phyloP scores from a whole-genome alignment of 1,284 basidiomycete genomes.

The Taiwanofungus camphoratus region DNA sequence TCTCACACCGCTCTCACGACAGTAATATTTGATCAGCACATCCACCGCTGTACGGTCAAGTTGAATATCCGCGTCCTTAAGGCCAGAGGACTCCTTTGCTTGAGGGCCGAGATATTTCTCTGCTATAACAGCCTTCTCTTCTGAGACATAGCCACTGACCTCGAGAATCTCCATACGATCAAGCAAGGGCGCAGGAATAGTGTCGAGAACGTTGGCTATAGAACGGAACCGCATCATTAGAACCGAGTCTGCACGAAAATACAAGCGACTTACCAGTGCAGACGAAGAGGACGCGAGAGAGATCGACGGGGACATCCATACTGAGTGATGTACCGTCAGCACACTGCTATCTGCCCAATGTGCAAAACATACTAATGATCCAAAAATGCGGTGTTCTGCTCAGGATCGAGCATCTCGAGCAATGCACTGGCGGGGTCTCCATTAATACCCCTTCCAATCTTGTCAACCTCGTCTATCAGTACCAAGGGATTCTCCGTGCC shows the following conservation, averaged over 20 bases:
- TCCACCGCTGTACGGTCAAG: conserved; percentile 82
- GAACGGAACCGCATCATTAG: conserved; percentile 1
- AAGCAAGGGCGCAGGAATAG: conserved; percentile 92
- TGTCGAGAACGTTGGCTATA: conserved; percentile 85
- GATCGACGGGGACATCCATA: conserved; percentile 96
- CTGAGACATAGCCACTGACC: conserved; percentile 94
- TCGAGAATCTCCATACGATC: conserved; percentile 98
- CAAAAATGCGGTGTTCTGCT: conserved; percentile 94
- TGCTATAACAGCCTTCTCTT: conserved; percentile 94
- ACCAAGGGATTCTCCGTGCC: conserved; percentile 97
- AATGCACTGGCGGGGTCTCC: conserved; percentile 94
- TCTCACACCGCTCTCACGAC: conserved; percentile 92
- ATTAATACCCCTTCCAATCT: conserved; percentile 94
- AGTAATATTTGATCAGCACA: conserved; percentile 93
- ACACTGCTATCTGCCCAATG: neutral
- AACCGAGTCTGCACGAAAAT: conserved; percentile 1
- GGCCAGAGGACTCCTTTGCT: conserved; percentile 87
- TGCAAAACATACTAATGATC: conserved; percentile 79
- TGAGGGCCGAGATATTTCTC: conserved; percentile 90
- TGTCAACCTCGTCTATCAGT: conserved; percentile 98
- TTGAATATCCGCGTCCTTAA: conserved; percentile 78
- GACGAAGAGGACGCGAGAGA: conserved; percentile 95
- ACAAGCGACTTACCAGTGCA: conserved; percentile 65
- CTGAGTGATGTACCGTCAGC: conserved; percentile 31
- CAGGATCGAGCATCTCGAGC: conserved; percentile 97